Percentiles rank a stretch among this genome's conserved stretches.
phyloP scores from a whole-genome alignment of 116 monocot genomes.

The Dioscorea cayenensis region DNA sequence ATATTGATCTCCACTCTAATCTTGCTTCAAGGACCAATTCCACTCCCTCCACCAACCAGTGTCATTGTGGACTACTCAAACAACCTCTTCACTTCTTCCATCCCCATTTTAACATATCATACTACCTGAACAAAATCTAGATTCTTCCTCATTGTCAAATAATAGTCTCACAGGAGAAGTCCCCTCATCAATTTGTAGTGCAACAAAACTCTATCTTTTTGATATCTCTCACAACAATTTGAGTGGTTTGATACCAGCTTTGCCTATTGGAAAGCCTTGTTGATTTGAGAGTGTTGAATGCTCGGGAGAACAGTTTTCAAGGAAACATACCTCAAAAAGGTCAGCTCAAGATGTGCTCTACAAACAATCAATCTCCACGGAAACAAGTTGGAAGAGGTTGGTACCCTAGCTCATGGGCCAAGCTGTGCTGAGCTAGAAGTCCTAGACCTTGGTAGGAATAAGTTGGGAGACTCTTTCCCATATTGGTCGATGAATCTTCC shows the following conservation, averaged over 20 bases:
- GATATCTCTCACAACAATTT: slow-evolving; percentile 44
- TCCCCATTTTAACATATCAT: slow-evolving; percentile 32
- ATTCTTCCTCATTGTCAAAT: slow-evolving; percentile 52
- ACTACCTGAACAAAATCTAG: slow-evolving; percentile 30
- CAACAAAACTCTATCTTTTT: slow-evolving; percentile 35
- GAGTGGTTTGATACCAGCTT: slow-evolving; percentile 35
- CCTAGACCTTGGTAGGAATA: no score
- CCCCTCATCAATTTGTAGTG: slow-evolving; percentile 36
- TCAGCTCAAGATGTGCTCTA: no score
- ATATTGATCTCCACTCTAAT: no score
- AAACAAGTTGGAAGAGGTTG: no score
- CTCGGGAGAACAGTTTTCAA: no score
- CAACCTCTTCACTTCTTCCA: slow-evolving; percentile 43
- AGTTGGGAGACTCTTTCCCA: no score
- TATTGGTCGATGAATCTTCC: no score
- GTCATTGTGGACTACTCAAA: slow-evolving; percentile 37
- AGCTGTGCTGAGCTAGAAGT: no score
- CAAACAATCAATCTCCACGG: no score
- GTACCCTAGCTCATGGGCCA: no score
- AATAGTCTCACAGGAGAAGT: slow-evolving; percentile 37
- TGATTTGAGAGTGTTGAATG: slow-evolving; percentile 34
- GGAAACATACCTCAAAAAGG: no score
- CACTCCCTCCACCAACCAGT: slow-evolving; percentile 10
- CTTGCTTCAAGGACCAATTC: slow-evolving; percentile 14
- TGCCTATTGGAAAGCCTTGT: slow-evolving; percentile 30